Percentiles rank a stretch among this genome's conserved stretches.
Evolutionary conservation across 2,329 filamentous ascomycete genomes (phyloP).

Genomic region (Aspergillus fumigatus): DNA sequence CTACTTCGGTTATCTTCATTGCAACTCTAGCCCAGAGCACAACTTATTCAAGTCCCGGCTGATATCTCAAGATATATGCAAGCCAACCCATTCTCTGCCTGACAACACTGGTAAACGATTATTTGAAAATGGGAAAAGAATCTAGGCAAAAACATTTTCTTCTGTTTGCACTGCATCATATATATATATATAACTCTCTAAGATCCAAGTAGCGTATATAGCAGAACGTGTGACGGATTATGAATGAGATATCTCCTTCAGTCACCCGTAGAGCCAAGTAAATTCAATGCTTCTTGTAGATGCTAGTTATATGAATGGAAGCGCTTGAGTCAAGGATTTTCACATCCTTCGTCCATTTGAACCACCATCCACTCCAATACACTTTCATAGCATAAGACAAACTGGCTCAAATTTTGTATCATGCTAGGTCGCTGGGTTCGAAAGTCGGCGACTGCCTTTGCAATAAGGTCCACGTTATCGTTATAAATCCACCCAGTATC

Average conservation of each 20-base stretch:
- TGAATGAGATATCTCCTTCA: not conserved
- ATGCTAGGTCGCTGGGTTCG: constrained; percentile 84
- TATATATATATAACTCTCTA: not conserved
- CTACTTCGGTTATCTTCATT: not conserved
- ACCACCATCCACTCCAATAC: constrained; percentile 76
- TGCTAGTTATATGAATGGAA: not conserved
- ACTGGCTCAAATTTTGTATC: constrained; percentile 92
- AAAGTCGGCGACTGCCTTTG: constrained; percentile 87
- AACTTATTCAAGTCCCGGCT: not conserved
- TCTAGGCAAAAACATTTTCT: not conserved
- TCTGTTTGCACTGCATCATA: not conserved
- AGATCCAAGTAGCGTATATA: not conserved
- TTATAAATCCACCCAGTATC: constrained; percentile 62
- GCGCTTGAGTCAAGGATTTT: not conserved
- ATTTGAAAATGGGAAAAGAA: not conserved
- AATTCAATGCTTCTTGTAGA: not conserved
- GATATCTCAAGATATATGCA: not conserved
- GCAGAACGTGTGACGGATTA: not conserved
- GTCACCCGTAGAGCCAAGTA: too few species aligned
- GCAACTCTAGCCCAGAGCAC: not conserved
- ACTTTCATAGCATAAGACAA: constrained; percentile 94
- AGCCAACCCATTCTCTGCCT: not conserved
- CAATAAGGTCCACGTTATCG: constrained; percentile 71
- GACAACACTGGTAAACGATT: not conserved
- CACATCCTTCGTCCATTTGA: constrained; percentile 15